These are phyloP conservation scores for Xylariales sp. DNA, from an alignment of 2,329 filamentous ascomycete genomes.

Conservation along the genomic window DNA sequence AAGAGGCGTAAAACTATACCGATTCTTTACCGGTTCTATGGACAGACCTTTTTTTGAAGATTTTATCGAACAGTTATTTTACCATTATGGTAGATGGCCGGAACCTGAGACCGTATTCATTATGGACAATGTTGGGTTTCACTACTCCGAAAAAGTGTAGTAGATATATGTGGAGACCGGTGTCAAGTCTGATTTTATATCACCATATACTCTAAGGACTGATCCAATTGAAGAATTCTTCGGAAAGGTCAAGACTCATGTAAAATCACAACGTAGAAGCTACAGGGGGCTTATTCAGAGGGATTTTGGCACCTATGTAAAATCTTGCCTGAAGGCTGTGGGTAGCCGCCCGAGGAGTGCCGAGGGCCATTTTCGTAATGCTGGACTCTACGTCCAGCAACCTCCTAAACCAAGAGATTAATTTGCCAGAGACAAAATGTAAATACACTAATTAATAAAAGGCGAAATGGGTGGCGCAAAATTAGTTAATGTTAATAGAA, in stretches of 20 bases:
- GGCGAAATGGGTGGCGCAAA: too few species aligned
- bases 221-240: constrained; percentile 7
- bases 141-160: constrained; percentile 4
- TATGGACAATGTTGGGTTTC: constrained; percentile 7
- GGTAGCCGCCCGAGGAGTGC: constrained; percentile 4
- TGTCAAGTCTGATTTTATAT: constrained; percentile 3
- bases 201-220: constrained; percentile 4
- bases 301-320: constrained; percentile 1
- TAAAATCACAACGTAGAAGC: constrained; percentile 7
- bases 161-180: constrained; percentile 2
- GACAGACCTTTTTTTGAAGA: constrained; percentile 3
- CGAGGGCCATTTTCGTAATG: constrained; percentile 7
- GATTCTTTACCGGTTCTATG: constrained; percentile 6
- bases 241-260: constrained; percentile 5
- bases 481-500: too few species aligned
- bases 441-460: too few species aligned
- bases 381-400: constrained; percentile 5
- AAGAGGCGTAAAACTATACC: constrained; percentile 4
- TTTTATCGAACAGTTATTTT: constrained; percentile 1
- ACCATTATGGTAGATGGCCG: constrained; percentile 2
- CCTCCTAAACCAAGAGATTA: not conserved
- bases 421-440: not conserved
- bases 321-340: constrained; percentile 1
- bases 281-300: constrained; percentile 1
- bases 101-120: constrained; percentile 4